Evolutionary conservation across 768 basidiomycete species (phyloP).

Genomic region (Psilocybe sp.): DNA sequence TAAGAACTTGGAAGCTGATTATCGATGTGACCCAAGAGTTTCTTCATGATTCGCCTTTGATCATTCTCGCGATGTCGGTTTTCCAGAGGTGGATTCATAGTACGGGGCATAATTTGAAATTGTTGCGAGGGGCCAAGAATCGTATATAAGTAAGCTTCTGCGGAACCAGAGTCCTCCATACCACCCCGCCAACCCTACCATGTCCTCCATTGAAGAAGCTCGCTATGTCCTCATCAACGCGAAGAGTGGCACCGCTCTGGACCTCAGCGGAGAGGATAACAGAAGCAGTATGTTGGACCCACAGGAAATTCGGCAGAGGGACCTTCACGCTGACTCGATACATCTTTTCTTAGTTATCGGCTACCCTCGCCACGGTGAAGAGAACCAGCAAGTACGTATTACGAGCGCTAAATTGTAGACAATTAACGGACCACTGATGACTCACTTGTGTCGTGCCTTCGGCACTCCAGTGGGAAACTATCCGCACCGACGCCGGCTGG

Average conservation of each 20-base stretch:
- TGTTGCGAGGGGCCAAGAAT: neutral
- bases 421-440: constrained; percentile 4
- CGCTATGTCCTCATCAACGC: constrained; percentile 37
- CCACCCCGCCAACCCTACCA: constrained; percentile 3
- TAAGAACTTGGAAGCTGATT: no score
- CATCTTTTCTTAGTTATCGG: constrained; percentile 34
- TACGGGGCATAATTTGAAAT: neutral
- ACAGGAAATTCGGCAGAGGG: constrained; percentile 18
- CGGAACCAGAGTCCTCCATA: neutral
- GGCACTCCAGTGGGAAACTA: constrained; percentile 12
- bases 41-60: no score
- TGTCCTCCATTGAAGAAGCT: constrained; percentile 9
- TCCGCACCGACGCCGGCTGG: constrained; percentile 16
- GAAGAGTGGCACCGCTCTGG: constrained; percentile 37
- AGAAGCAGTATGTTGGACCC: constrained; percentile 26
- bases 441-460: neutral
- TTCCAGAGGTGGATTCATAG: neutral
- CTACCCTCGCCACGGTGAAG: constrained; percentile 30
- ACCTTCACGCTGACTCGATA: constrained; percentile 17
- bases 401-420: neutral
- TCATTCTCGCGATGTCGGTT: neutral
- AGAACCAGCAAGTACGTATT: constrained; percentile 38
- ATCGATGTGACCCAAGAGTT: no score
- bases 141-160: neutral
- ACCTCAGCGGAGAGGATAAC: constrained; percentile 26